A percentile compares a stretch with the other conserved stretches of the same genome.
Evolutionary conservation across 75 land plant genomes (phyloP).

Genomic region (Selaginella tamariscina): DNA sequence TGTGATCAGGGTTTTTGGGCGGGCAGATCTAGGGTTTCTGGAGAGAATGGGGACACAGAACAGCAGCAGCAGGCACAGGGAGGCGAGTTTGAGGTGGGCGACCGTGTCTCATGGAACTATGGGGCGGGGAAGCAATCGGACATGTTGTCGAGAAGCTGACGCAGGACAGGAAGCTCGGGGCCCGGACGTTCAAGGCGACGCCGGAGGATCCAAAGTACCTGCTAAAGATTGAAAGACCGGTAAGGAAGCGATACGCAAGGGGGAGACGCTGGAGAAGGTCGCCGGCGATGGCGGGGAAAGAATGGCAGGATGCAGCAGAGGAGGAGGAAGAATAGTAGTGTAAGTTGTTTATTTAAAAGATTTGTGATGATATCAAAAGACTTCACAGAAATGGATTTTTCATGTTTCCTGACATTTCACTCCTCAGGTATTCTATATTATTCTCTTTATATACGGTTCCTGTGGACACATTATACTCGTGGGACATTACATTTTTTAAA

Average conservation of each 20-base stretch:
- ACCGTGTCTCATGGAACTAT: slow-evolving; percentile 27
- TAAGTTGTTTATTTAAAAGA: no score
- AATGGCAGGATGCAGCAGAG: not conserved
- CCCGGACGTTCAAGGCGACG: slow-evolving; percentile 27
- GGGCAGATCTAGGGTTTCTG: no score
- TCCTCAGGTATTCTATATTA: no score
- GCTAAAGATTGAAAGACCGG: slow-evolving; percentile 34
- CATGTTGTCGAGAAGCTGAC: slow-evolving; percentile 34
- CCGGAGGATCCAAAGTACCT: slow-evolving; percentile 33
- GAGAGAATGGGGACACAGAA: no score
- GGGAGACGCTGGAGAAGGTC: slow-evolving; percentile 21
- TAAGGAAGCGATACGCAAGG: slow-evolving; percentile 29
- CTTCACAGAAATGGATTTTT: no score
- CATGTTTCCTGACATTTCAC: no score
- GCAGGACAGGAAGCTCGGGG: slow-evolving; percentile 18
- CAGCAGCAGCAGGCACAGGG: not conserved
- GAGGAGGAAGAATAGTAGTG: not conserved
- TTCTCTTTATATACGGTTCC: no score
- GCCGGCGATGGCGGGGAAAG: slow-evolving; percentile 8
- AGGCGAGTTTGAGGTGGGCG: slow-evolving; percentile 21
- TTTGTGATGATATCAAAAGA: no score
- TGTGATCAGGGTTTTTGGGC: no score
- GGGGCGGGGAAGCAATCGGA: slow-evolving; percentile 30
- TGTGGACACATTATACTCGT: no score
- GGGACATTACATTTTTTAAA: no score